Evolutionary conservation across 176 grass and related monocot genomes (phyloP), one percentile per base, ranked within the genome.

Genomic region (Calamus simplicifolius): DNA sequence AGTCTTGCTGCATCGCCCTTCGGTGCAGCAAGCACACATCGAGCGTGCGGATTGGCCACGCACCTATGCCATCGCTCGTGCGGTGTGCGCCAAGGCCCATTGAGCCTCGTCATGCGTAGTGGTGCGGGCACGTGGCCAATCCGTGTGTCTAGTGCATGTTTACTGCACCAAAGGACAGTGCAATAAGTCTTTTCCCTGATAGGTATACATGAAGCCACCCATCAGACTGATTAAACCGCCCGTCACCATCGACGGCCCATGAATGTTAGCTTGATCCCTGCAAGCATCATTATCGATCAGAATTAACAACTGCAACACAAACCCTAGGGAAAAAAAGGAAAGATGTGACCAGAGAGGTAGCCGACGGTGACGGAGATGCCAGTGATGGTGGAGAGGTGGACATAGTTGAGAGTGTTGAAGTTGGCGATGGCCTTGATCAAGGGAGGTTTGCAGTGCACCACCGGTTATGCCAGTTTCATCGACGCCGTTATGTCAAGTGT

Each of bases 201-300:
- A n/a, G n/a, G n/a, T n/a, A n/a, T 89, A 93, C 94, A 98, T 89
- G 73, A 98, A 98, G 10, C 94, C 88, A 29, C 85, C 94, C 73
- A 93, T 70, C 71, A 93, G 30, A 15, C 84, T 88, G n/a, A 98
- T 98, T 58, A 93, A 59, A 0, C 88, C 94, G 6, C 88, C 88
- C 16, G 85, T 98, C 43, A 98, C 94, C 94, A 98, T 98, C 27
- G 88, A 98, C 25, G 84, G 84, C 21, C 94, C 88, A 18, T 84
- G 88, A 74, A 98, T 88, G 79, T 86, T 86, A 13, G 84, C 67
- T 81, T 97, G 84, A 97, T 97, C 78, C 87, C 84, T 97, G 57
- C 71, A 70, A 30, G 56, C 5, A 35, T 35, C 7, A 7, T 35
- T 35, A 6, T 0, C 30, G 6, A 35, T 7, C 5, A 6, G 6